Evolutionary conservation across 2,329 filamentous ascomycete species (phyloP).

Genomic region (Fusarium oxysporum): DNA sequence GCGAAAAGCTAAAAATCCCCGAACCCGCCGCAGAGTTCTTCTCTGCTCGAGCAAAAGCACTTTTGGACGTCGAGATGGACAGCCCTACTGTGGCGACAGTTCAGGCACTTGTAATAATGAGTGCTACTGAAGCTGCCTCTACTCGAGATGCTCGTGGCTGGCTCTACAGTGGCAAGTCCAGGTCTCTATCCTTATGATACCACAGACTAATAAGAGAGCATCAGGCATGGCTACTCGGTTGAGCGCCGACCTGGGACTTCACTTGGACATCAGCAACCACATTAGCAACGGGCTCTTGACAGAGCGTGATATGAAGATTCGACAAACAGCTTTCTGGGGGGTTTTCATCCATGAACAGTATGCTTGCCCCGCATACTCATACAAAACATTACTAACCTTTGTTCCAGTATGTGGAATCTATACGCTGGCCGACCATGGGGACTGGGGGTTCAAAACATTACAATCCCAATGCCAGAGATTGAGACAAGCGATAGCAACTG

Average conservation of each 20-base stretch:
- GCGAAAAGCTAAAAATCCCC: background rate
- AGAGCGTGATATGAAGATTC: conserved; percentile 16
- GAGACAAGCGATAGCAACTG: background rate
- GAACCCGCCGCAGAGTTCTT: conserved; percentile 34
- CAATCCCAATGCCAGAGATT: conserved; percentile 12
- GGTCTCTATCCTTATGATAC: no score
- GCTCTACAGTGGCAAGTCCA: conserved; percentile 37
- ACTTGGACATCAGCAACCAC: conserved; percentile 24
- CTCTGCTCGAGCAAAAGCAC: conserved; percentile 32
- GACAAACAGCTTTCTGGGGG: conserved; percentile 31
- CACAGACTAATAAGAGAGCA: background rate
- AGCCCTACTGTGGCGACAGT: conserved; percentile 38
- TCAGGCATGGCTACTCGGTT: conserved; percentile 31
- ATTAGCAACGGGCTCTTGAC: conserved; percentile 4
- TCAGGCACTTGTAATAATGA: conserved; percentile 39
- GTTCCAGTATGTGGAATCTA: conserved; percentile 30
- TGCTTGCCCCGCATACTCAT: background rate
- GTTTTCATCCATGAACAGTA: conserved; percentile 30
- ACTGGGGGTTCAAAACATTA: conserved; percentile 33
- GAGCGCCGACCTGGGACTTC: conserved; percentile 31
- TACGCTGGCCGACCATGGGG: conserved; percentile 35
- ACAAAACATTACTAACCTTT: no score
- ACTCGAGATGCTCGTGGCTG: conserved; percentile 40
- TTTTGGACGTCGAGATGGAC: conserved; percentile 42
- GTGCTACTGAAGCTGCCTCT: conserved; percentile 33